A percentile compares a stretch with the other conserved stretches of the same genome.
These are phyloP conservation scores for Viola odorata DNA, from an alignment of 345 rosid species.

Conservation along the genomic window DNA sequence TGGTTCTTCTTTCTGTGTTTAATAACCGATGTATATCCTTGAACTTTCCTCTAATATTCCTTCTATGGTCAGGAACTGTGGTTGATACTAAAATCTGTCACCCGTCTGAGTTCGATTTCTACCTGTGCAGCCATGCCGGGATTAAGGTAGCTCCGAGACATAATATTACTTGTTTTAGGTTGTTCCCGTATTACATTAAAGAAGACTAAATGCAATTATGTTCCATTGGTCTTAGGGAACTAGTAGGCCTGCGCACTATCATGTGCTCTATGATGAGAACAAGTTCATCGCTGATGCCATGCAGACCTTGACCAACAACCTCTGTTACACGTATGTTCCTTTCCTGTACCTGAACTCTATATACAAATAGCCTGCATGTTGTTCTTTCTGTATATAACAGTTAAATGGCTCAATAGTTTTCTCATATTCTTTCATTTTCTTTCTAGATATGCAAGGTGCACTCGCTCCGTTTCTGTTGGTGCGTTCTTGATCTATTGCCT, in stretches of 20 bases:
- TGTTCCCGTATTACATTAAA: background rate
- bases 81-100: constrained; percentile 13
- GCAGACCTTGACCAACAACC: constrained; percentile 7
- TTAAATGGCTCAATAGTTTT: background rate
- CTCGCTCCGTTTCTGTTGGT: background rate
- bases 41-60: background rate
- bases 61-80: background rate
- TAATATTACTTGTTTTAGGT: background rate
- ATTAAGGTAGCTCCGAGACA: constrained; percentile 1
- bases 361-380: background rate
- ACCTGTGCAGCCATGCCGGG: constrained; percentile 11
- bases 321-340: constrained; percentile 9
- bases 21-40: background rate
- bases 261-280: constrained; percentile 13
- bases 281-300: constrained; percentile 2
- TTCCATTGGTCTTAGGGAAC: constrained; percentile 8
- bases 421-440: background rate
- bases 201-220: background rate
- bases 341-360: no score
- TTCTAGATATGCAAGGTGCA: background rate
- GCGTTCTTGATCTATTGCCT: background rate
- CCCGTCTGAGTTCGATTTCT: constrained; percentile 5
- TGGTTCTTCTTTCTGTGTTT: background rate
- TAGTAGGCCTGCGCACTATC: constrained; percentile 9
- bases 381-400: background rate